These are phyloP conservation scores for Sporothrix dimorphospora DNA, from an alignment of 2,329 filamentous ascomycete genomes.

Conservation along the genomic window DNA sequence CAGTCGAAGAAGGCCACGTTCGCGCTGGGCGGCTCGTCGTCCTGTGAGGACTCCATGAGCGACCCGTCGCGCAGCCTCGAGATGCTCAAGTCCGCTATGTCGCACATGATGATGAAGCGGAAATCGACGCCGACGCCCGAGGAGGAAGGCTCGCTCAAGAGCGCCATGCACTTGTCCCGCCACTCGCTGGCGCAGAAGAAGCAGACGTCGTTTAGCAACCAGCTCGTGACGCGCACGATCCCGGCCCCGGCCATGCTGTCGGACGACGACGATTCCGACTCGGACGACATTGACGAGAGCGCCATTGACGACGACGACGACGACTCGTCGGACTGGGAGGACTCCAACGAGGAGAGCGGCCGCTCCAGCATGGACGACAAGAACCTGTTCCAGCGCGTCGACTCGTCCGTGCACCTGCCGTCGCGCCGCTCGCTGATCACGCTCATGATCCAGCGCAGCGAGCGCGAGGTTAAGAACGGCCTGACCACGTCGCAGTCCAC, in stretches of 20 bases:
- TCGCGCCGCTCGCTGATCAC: constrained; percentile 89
- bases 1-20: constrained; percentile 70
- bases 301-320: constrained; percentile 81
- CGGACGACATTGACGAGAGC: constrained; percentile 76
- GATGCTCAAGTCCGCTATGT: constrained; percentile 43
- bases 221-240: constrained; percentile 70
- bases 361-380: constrained; percentile 81
- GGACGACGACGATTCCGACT: constrained; percentile 62
- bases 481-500: constrained; percentile 69
- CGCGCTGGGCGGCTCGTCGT: constrained; percentile 78
- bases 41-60: constrained; percentile 75
- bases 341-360: constrained; percentile 75
- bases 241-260: constrained; percentile 53
- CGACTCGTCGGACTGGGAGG: constrained; percentile 64
- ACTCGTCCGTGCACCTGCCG: constrained; percentile 81
- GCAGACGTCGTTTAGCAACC: constrained; percentile 78
- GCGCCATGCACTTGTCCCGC: constrained; percentile 52
- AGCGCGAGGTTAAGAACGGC: constrained; percentile 70
- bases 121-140: constrained; percentile 47
- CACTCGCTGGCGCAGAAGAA: constrained; percentile 64
- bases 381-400: constrained; percentile 84
- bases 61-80: constrained; percentile 56
- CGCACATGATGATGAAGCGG: constrained; percentile 41
- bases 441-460: constrained; percentile 78
- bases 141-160: constrained; percentile 75